Conservation (phyloP, 768 basidiomycete genomes). For the Podaxis mareebaensis region DNA sequence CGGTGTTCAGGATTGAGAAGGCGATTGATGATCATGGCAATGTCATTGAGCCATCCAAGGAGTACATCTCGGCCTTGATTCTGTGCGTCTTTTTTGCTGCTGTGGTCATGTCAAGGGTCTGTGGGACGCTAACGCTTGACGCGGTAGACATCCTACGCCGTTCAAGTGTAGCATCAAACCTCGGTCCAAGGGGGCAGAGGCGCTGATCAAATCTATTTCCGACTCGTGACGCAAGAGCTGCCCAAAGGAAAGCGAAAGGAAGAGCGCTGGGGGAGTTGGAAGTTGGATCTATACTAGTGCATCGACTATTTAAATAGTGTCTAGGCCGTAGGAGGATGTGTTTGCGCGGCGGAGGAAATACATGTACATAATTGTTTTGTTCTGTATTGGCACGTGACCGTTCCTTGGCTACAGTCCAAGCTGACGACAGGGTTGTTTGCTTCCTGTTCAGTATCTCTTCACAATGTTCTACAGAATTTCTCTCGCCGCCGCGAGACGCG, state of each 20-base stretch:
- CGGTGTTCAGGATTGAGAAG: slow-evolving; percentile 23
- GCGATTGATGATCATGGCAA: slow-evolving; percentile 29
- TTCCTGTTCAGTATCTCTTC: not conserved
- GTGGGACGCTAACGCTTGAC: not conserved
- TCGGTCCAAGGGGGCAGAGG: slow-evolving; percentile 25
- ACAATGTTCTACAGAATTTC: slow-evolving; percentile 5
- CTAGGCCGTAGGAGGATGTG: too few species aligned
- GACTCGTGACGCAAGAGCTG: slow-evolving; percentile 1
- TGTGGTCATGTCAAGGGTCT: not conserved
- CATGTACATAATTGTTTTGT: too few species aligned
- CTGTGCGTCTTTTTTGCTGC: slow-evolving; percentile 19
- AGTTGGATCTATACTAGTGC: not conserved
- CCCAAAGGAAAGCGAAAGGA: not conserved
- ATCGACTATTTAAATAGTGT: not conserved
- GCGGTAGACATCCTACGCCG: slow-evolving; percentile 23
- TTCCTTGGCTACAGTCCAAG: not conserved
- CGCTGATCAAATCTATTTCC: slow-evolving; percentile 11
- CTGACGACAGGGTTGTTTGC: not conserved
- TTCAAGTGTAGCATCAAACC: slow-evolving; percentile 30
- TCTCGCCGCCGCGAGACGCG: slow-evolving; percentile 1
- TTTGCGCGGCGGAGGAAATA: too few species aligned
- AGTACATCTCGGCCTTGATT: slow-evolving; percentile 29
- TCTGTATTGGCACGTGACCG: slow-evolving; percentile 5
- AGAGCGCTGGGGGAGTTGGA: not conserved
- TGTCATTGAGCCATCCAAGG: slow-evolving; percentile 24